Conservation (phyloP, 306 rosid species). For the Casuarina cunninghamiana region DNA sequence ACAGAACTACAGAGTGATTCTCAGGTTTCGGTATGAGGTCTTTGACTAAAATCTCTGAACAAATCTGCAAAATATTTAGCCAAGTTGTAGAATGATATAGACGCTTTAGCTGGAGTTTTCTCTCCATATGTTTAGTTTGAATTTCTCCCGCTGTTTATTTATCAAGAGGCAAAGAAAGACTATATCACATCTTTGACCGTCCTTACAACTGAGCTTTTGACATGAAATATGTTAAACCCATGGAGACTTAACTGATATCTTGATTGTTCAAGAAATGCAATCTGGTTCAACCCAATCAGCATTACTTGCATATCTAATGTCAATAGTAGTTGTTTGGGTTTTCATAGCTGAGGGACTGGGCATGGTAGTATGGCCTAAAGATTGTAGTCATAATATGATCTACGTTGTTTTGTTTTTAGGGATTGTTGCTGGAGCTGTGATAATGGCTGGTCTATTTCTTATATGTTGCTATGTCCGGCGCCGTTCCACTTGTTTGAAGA, state of each 20-base stretch:
- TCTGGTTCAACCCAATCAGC: neutral
- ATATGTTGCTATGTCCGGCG: slow-evolving; percentile 57
- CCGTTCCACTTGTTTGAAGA: slow-evolving; percentile 66
- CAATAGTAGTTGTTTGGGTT: neutral
- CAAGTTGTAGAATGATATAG: neutral
- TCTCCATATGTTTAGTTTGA: neutral
- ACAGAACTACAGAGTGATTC: neutral
- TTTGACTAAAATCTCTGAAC: neutral
- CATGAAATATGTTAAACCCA: neutral
- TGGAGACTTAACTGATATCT: neutral
- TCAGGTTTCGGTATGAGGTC: neutral
- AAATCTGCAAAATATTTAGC: neutral
- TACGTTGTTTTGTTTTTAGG: slow-evolving; percentile 40
- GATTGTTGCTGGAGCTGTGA: slow-evolving; percentile 47
- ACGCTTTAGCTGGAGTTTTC: neutral
- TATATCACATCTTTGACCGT: neutral
- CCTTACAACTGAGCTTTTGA: neutral
- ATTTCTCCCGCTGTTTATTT: neutral
- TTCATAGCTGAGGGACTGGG: neutral
- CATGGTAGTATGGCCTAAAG: neutral
- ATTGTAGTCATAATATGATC: slow-evolving; percentile 17
- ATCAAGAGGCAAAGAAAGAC: neutral
- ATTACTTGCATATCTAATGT: slow-evolving; percentile 5
- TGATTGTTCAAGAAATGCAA: neutral
- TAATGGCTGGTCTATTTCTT: slow-evolving; percentile 50